These are phyloP conservation scores for Grosmannia serpens DNA, from an alignment of 2,329 filamentous ascomycete genomes.

Conservation along the genomic window DNA sequence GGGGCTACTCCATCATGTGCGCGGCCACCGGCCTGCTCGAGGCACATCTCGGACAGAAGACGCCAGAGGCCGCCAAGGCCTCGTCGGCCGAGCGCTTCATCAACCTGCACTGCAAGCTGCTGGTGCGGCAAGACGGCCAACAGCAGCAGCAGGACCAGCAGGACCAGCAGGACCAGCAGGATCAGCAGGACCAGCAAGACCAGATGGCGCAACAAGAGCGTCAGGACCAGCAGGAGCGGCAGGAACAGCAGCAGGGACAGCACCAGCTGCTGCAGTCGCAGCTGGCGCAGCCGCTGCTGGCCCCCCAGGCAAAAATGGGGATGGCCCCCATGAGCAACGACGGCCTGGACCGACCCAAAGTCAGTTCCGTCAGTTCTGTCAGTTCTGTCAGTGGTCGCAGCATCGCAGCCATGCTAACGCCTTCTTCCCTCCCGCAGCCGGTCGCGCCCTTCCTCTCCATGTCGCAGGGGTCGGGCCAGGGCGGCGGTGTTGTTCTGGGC, in stretches of 20 bases:
- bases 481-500: background rate
- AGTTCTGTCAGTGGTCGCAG: background rate
- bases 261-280: background rate
- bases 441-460: constrained; percentile 10
- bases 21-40: constrained; percentile 47
- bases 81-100: constrained; percentile 48
- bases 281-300: background rate
- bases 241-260: background rate
- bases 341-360: constrained; percentile 15
- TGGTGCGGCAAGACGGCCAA: constrained; percentile 39
- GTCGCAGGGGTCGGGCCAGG: constrained; percentile 7
- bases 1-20: constrained; percentile 54
- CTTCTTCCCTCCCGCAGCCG: constrained; percentile 1
- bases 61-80: constrained; percentile 44
- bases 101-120: constrained; percentile 43
- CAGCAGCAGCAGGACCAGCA: background rate
- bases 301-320: background rate
- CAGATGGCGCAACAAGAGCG: background rate
- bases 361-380: constrained; percentile 1
- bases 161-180: constrained; percentile 19
- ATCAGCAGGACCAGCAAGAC: background rate
- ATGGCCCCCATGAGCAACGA: background rate
- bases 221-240: background rate
- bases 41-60: constrained; percentile 46
- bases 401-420: background rate